Conservation (phyloP, 2,329 filamentous ascomycete species). For the Fusarium sp. region DNA sequence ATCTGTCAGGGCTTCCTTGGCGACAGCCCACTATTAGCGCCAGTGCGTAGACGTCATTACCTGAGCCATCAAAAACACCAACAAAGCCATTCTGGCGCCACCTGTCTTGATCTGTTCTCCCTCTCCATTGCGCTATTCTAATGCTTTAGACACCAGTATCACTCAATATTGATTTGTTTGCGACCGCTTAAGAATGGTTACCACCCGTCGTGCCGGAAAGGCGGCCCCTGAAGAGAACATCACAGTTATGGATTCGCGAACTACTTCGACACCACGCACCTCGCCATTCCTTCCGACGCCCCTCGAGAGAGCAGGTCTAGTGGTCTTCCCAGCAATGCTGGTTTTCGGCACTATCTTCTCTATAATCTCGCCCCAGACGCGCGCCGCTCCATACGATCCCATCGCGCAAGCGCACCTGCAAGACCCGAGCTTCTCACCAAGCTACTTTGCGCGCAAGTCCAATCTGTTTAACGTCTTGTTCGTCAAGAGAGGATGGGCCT, state of each 20-base stretch:
- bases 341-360: conserved; percentile 85
- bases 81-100: conserved; percentile 16
- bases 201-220: conserved; percentile 43
- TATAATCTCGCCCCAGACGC: conserved; percentile 77
- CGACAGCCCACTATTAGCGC: conserved; percentile 28
- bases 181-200: conserved; percentile 40
- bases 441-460: conserved; percentile 93
- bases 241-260: conserved; percentile 25
- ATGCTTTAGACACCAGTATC: background rate
- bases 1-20: conserved; percentile 15
- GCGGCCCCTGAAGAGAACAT: conserved; percentile 26
- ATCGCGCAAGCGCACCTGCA: conserved; percentile 71
- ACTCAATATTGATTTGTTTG: background rate
- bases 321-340: conserved; percentile 81
- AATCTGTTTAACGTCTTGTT: conserved; percentile 95
- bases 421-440: conserved; percentile 68
- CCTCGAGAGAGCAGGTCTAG: conserved; percentile 72
- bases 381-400: conserved; percentile 70
- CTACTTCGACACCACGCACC: conserved; percentile 51
- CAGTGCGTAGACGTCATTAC: conserved; percentile 44
- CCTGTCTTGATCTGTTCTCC: background rate
- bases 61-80: conserved; percentile 27
- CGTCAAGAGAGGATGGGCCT: conserved; percentile 95
- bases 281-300: conserved; percentile 75
- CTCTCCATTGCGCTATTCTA: background rate